Evolutionary conservation across 352 stramenopile species (phyloP), one percentile per base, ranked within the genome.

Genomic region (Phytophthora idaei): DNA sequence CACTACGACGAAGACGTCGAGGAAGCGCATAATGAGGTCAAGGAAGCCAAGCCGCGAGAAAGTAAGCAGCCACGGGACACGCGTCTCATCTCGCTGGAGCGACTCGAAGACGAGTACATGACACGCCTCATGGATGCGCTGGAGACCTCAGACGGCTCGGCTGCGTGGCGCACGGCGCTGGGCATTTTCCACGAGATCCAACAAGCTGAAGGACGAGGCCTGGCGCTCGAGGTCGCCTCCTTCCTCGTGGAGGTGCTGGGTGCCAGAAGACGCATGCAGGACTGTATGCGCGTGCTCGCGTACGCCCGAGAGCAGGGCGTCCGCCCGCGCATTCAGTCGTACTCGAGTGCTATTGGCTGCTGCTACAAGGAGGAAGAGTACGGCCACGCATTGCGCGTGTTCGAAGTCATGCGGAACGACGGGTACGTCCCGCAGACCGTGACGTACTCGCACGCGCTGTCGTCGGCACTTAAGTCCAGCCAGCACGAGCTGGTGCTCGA

Each of bases 401-500:
- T 95, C 52, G 87, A 95, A 57, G 87, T 95, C 69, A 92, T 94
- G 84, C 77, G 87, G 56, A 92, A 90, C 57, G 87, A 95, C 61
- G 85, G 87, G 17, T 95, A 91, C 70, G 71, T 92, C 42, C 85
- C 87, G 5, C 83, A 90, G 65, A 74, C 64, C 14, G 84, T 95
- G 31, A 95, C 87, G 49, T 95, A 95, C 66, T 94, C 87, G 49
- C 87, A 87, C 56, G 83, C 85, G n/a, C 60, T 95, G 49, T 92
- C 87, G 42, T 84, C 85, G 3, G 87, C 85, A n/a, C 73, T 92
- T 12, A 95, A 95, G 69, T 75, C 81, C 8, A 64, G 67, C 12
- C 80, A 92, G 57, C 87, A 95, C 57, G 87, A 93, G 62, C 74
- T 95, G 17, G 87, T 95, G 71, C 83, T 95, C 37, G 83, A 95